Percentiles rank a stretch among this genome's conserved stretches.
Evolutionary conservation across 2,329 filamentous ascomycete species (phyloP).

Genomic region (Pseudocercospora macadamiae): DNA sequence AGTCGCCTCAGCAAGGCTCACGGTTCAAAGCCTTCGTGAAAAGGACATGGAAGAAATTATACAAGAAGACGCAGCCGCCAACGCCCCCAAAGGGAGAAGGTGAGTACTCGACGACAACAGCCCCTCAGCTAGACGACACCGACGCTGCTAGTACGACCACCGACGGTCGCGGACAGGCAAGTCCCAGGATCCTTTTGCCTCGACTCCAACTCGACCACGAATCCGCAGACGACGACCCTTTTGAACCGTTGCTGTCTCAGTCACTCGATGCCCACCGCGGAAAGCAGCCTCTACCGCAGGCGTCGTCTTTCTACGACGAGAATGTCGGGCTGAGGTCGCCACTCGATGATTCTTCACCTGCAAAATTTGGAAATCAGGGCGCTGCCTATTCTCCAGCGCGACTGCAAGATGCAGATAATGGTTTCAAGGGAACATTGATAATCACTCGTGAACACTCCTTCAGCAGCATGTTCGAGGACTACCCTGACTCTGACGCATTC

Average conservation of each 20-base stretch:
- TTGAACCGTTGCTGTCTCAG: background rate
- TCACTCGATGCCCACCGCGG: background rate
- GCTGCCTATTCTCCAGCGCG: background rate
- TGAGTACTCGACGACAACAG: background rate
- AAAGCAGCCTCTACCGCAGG: background rate
- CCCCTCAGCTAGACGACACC: too few relatives aligned
- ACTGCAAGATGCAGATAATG: background rate
- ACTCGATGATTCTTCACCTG: background rate
- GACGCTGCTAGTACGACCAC: too few relatives aligned
- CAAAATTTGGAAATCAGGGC: too few relatives aligned
- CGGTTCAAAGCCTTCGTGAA: background rate
- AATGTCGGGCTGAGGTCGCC: background rate
- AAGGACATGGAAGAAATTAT: background rate
- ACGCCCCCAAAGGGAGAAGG: background rate
- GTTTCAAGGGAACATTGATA: too few relatives aligned
- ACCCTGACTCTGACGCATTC: background rate
- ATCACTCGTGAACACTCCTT: too few relatives aligned
- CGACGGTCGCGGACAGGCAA: too few relatives aligned
- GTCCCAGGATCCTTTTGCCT: too few relatives aligned
- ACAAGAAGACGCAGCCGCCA: background rate
- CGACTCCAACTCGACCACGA: background rate
- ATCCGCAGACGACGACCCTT: background rate
- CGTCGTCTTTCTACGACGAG: conserved; percentile 2
- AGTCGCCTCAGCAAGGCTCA: background rate
- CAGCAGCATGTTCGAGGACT: background rate